Evolutionary conservation across 2,329 filamentous ascomycete species (phyloP).

Genomic region (Dactylellina leptospora): DNA sequence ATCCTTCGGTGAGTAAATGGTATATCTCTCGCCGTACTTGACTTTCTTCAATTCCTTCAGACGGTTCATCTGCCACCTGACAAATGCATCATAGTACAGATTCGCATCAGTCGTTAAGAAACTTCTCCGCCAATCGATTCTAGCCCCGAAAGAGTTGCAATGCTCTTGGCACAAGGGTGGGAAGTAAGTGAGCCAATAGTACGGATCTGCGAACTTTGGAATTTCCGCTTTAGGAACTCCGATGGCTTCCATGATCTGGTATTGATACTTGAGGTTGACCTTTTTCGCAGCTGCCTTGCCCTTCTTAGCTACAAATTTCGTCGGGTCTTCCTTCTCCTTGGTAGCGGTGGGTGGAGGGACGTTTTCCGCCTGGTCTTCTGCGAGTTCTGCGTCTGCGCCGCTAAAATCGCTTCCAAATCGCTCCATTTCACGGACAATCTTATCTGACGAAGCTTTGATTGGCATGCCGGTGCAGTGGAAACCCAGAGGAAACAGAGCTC

Average conservation of each 20-base stretch:
- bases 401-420: constrained; percentile 89
- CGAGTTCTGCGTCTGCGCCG: constrained; percentile 66
- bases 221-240: constrained; percentile 89
- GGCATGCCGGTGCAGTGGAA: constrained; percentile 98
- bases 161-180: constrained; percentile 82
- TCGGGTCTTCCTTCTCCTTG: constrained; percentile 79
- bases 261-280: constrained; percentile 93
- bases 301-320: constrained; percentile 92
- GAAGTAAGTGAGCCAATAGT: constrained; percentile 91
- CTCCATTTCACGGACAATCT: constrained; percentile 83
- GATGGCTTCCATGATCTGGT: constrained; percentile 90
- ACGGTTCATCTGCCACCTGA: constrained; percentile 96
- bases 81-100: constrained; percentile 94
- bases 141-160: constrained; percentile 80
- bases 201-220: constrained; percentile 89
- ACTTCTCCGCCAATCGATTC: constrained; percentile 91
- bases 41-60: constrained; percentile 90
- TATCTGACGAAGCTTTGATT: constrained; percentile 97
- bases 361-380: constrained; percentile 64
- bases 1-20: constrained; percentile 90
- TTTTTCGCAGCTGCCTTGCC: constrained; percentile 90
- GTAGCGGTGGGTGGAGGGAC: constrained; percentile 67
- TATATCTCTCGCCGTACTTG: constrained; percentile 91
- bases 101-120: constrained; percentile 97
- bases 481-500: constrained; percentile 85